Base-by-base conservation (phyloP, 306 rosid genomes). In the Canavalia ensiformis region DNA sequence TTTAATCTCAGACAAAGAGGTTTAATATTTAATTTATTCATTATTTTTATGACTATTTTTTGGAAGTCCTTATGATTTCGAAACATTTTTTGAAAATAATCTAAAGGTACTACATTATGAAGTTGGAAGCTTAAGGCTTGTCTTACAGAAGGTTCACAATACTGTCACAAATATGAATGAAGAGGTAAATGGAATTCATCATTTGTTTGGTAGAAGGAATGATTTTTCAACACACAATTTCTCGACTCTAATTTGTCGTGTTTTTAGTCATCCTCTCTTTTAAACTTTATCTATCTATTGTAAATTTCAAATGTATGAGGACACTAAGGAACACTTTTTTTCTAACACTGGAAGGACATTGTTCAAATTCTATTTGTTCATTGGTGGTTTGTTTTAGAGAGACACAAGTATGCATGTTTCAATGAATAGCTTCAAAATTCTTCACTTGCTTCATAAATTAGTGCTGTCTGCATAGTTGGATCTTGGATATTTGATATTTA, bases 1-100 rank as follows among this genome's bases (percentile, higher is more conserved):
- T 83, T 83, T 91, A 82, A 79, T 84, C 74, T 87, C 87, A 18
- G 92, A 86, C 74, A 91, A 88, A 82, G 90, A 90, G 97, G 97
- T 93, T 55, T 47, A 59, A 3, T 76, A 54, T 69, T 74, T 54
- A 33, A 57, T 72, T 82, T 57, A 7, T 10, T 62, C 57, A 39
- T 41, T 39, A 34, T 78, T 70, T 41, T 34, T 50, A 68, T 81
- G 54, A 70, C 45, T 82, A 74, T 47, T 44, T 60, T 52, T 68
- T 55, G 59, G 79, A 68, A 62, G 68, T 82, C 62, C 68, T 31
- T 47, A 42, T 74, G 76, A 78, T 57, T 69, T 87, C 77, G 74
- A 67, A 51, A 67, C 81, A 25, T 79, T 83, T 67, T 71, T 49
- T 73, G 11, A 33, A 83, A 84, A 64, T 49, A 56, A 66, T 75